A percentile compares a stretch with the other conserved stretches of the same genome.
Conservation (phyloP, 352 stramenopile species). For the Globisporangium paroecandrum region DNA sequence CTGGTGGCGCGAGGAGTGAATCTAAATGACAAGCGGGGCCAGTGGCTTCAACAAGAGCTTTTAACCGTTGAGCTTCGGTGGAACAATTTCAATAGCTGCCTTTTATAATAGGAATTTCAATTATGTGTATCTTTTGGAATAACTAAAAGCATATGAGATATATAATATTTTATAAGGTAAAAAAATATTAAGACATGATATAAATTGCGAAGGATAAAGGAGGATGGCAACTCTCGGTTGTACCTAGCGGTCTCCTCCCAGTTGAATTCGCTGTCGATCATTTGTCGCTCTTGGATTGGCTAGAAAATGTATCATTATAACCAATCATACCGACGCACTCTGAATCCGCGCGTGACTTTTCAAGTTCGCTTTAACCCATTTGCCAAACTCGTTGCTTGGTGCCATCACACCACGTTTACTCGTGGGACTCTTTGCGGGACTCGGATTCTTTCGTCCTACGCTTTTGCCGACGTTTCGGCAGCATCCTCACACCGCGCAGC, state of each 20-base stretch:
- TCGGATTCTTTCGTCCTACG: background rate
- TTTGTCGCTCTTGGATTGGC: background rate
- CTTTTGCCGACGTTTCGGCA: background rate
- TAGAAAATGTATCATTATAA: background rate
- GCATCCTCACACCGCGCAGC: background rate
- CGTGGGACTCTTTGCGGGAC: background rate
- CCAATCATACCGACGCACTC: too few species aligned
- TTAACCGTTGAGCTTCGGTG: background rate
- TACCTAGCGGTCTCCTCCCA: background rate
- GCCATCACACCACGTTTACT: background rate
- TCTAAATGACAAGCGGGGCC: background rate
- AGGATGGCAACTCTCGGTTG: background rate
- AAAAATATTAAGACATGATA: background rate
- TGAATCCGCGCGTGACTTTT: background rate
- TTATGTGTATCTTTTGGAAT: background rate
- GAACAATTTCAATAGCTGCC: background rate
- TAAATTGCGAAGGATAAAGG: background rate
- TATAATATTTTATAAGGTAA: too few species aligned
- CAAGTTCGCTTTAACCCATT: background rate
- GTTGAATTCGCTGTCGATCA: background rate
- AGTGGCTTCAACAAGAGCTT: background rate
- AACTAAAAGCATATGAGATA: background rate
- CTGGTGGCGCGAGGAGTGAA: background rate
- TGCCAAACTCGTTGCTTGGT: background rate
- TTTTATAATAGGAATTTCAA: background rate